Conservation (phyloP, 257 asterid genomes). For the Plantago ovata region DNA sequence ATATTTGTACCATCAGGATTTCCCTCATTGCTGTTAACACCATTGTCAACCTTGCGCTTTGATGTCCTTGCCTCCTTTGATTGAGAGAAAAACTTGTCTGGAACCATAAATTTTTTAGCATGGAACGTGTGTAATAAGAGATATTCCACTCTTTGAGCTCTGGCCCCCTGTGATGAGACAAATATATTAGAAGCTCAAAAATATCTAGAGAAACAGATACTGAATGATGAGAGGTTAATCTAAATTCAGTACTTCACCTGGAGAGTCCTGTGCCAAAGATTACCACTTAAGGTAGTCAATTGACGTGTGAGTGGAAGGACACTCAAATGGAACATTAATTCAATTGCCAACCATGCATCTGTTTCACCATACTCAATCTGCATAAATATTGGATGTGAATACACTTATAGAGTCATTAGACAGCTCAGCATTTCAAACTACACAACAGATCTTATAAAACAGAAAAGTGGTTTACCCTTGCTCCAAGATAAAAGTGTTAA, state of each 20-base stretch:
- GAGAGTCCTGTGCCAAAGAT: constrained; percentile 95
- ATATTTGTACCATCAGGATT: constrained; percentile 45
- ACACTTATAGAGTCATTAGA: constrained; percentile 17
- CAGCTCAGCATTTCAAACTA: constrained; percentile 5
- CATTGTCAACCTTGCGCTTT: constrained; percentile 58
- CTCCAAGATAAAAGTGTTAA: no score
- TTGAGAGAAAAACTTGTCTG: constrained; percentile 70
- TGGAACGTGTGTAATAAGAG: constrained; percentile 89
- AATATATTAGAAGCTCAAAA: constrained; percentile 16
- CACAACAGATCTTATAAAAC: constrained; percentile 1
- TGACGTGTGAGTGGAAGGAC: constrained; percentile 95
- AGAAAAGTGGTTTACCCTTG: not conserved
- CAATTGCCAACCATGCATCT: constrained; percentile 97
- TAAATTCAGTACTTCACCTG: constrained; percentile 51
- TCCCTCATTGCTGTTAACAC: constrained; percentile 49
- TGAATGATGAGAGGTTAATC: constrained; percentile 14
- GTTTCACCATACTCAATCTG: constrained; percentile 96
- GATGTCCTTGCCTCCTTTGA: constrained; percentile 49
- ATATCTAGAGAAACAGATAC: constrained; percentile 3
- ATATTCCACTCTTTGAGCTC: constrained; percentile 99
- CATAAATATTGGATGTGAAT: constrained; percentile 23
- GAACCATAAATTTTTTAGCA: constrained; percentile 84
- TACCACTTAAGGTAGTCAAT: constrained; percentile 91
- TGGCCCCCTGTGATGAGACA: constrained; percentile 72
- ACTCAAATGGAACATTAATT: constrained; percentile 95